A percentile compares a stretch with the other conserved stretches of the same genome.
These are phyloP conservation scores for Rosa multiflora DNA, from an alignment of 306 rosid genomes.

Conservation along the genomic window DNA sequence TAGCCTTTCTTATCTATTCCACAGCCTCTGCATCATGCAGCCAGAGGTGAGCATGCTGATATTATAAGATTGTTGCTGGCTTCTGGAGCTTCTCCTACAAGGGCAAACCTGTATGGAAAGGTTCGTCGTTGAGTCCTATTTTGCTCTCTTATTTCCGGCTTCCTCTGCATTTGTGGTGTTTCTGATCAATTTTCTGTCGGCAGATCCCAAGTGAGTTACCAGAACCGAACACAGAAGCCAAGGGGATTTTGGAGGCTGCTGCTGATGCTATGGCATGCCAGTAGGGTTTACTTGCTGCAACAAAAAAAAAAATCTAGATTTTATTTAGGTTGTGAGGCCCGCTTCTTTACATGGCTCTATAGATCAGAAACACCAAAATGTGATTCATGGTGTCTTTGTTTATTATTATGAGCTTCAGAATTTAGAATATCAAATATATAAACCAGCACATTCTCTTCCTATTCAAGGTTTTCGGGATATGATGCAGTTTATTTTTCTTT, in stretches of 20 bases:
- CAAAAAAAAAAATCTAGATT: slow-evolving; percentile 12
- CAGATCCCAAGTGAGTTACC: slow-evolving; percentile 73
- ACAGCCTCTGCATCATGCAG: slow-evolving; percentile 96
- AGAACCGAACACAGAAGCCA: slow-evolving; percentile 66
- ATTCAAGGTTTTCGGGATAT: neutral
- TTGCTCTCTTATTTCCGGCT: neutral
- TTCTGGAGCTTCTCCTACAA: slow-evolving; percentile 64
- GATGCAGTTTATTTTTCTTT: neutral
- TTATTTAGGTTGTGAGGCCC: neutral
- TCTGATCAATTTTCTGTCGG: slow-evolving; percentile 20
- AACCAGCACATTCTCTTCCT: neutral
- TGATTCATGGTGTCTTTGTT: slow-evolving; percentile 8
- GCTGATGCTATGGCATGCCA: slow-evolving; percentile 30
- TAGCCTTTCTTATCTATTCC: slow-evolving; percentile 4
- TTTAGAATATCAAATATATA: neutral
- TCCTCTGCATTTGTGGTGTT: neutral
- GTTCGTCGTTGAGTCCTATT: slow-evolving; percentile 33
- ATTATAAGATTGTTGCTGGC: slow-evolving; percentile 57
- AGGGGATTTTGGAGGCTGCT: slow-evolving; percentile 60
- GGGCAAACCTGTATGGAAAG: slow-evolving; percentile 67
- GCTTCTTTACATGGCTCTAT: slow-evolving; percentile 8
- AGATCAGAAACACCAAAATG: neutral
- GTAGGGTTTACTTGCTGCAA: slow-evolving; percentile 27
- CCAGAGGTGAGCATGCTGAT: slow-evolving; percentile 84
- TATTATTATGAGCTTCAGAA: neutral